Evolutionary conservation across 768 basidiomycete genomes (phyloP).

Genomic region (Panaeolus cyanescens): DNA sequence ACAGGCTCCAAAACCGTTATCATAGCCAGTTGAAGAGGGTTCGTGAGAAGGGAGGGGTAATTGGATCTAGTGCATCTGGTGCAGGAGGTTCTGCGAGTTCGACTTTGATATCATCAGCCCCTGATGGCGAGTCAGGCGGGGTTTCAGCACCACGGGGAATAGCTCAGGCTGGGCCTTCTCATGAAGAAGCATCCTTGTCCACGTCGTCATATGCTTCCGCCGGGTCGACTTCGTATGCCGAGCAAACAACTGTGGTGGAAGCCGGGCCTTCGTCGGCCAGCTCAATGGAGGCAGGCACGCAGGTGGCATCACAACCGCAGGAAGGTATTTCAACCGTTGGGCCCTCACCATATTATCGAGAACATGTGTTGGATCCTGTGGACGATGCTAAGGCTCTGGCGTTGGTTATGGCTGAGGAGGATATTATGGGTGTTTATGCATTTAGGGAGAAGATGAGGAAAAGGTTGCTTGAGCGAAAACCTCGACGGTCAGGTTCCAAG

Average conservation of each 20-base stretch:
- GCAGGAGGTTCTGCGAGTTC: not conserved
- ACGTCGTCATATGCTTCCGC: not conserved
- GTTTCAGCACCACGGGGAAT: not conserved
- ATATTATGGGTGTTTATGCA: not conserved
- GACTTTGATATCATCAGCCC: not conserved
- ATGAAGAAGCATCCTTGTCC: not conserved
- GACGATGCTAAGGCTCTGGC: not conserved
- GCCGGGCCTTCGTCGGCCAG: not conserved
- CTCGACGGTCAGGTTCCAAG: not conserved
- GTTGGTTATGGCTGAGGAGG: not conserved
- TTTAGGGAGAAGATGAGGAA: not conserved
- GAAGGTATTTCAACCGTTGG: not conserved
- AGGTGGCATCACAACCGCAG: not conserved
- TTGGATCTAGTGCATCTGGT: not conserved
- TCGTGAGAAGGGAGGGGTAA: constrained; percentile 43
- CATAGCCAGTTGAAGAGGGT: constrained; percentile 54
- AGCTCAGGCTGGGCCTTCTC: not conserved
- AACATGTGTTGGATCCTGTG: not conserved
- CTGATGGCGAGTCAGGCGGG: not conserved
- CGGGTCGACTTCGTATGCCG: not conserved
- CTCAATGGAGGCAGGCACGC: not conserved
- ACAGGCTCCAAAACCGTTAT: constrained; percentile 55
- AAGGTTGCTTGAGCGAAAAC: not conserved
- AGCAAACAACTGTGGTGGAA: not conserved
- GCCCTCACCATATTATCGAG: not conserved